Conservation (phyloP, 129 eudicot genomes). For the Lonicera japonica region DNA sequence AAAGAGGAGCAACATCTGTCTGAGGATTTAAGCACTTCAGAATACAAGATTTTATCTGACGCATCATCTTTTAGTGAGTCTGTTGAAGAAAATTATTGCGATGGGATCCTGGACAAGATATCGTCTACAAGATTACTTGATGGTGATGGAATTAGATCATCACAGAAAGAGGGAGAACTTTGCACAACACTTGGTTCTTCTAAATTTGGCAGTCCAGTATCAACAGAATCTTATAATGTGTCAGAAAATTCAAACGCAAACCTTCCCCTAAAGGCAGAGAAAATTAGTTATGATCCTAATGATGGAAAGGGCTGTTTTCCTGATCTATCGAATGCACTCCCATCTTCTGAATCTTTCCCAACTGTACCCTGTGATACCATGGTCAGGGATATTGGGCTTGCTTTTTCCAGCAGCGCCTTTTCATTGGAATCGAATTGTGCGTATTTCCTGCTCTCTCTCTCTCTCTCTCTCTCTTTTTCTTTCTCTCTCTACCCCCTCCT, state of each 20-base stretch:
- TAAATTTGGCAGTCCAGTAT: constrained; percentile 10
- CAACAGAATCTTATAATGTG: constrained; percentile 12
- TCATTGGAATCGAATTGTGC: constrained; percentile 17
- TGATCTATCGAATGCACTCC: constrained; percentile 6
- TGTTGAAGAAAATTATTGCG: neutral
- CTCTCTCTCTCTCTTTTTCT: neutral
- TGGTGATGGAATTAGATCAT: constrained; percentile 12
- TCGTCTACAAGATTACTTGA: neutral
- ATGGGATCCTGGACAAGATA: constrained; percentile 4
- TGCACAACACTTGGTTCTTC: constrained; percentile 8
- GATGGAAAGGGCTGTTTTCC: constrained; percentile 9
- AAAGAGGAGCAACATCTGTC: constrained; percentile 13
- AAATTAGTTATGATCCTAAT: too few species aligned
- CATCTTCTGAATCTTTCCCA: constrained; percentile 16
- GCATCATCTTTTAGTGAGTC: neutral
- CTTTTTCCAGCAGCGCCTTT: constrained; percentile 10
- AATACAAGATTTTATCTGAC: neutral
- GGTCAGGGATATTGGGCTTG: constrained; percentile 2
- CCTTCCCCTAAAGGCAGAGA: too few species aligned
- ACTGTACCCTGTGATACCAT: constrained; percentile 7
- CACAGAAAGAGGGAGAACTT: constrained; percentile 15
- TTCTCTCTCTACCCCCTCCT: too few species aligned
- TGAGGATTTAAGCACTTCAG: constrained; percentile 8
- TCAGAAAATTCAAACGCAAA: constrained; percentile 11
- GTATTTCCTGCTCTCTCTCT: constrained; percentile 7